Conservation (phyloP, 2,329 filamentous ascomycete species). For the Septoria petroselini region DNA sequence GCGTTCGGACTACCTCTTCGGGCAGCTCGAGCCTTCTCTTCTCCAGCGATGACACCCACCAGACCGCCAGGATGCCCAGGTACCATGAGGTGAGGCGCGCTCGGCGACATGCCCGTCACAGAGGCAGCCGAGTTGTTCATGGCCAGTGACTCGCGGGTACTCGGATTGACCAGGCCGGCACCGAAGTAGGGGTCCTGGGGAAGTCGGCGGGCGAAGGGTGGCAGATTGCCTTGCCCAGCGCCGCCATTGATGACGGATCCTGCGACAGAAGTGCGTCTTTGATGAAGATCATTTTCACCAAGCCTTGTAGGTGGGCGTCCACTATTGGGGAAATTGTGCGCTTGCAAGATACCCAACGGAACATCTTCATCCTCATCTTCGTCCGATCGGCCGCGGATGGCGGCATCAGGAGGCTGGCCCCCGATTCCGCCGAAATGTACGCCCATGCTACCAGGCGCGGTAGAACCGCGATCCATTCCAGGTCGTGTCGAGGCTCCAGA, state of each 20-base stretch:
- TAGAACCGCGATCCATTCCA: constrained; percentile 53
- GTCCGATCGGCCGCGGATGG: constrained; percentile 32
- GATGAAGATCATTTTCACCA: constrained; percentile 54
- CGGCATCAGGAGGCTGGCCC: constrained; percentile 31
- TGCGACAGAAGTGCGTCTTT: constrained; percentile 47
- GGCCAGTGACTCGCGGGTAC: constrained; percentile 70
- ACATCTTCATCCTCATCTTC: constrained; percentile 85
- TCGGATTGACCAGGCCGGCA: constrained; percentile 68
- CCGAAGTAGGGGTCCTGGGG: constrained; percentile 84
- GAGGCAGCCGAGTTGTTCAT: constrained; percentile 49
- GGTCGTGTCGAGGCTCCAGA: constrained; percentile 48
- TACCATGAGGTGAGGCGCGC: constrained; percentile 22
- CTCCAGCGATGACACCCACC: constrained; percentile 81
- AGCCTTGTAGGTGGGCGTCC: constrained; percentile 70
- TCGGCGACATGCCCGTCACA: constrained; percentile 37
- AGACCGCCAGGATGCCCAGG: constrained; percentile 67
- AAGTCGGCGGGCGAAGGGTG: constrained; percentile 77
- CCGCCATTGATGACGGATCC: constrained; percentile 49
- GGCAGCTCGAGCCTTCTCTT: constrained; percentile 75
- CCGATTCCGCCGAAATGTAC: constrained; percentile 36
- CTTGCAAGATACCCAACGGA: constrained; percentile 78
- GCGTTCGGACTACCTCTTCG: constrained; percentile 73
- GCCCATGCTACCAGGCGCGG: constrained; percentile 23
- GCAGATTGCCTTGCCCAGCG: constrained; percentile 56
- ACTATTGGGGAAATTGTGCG: constrained; percentile 81